Percentiles rank a stretch among this genome's conserved stretches.
Conservation (phyloP, 2,329 filamentous ascomycete species). For the Claviceps africana region DNA sequence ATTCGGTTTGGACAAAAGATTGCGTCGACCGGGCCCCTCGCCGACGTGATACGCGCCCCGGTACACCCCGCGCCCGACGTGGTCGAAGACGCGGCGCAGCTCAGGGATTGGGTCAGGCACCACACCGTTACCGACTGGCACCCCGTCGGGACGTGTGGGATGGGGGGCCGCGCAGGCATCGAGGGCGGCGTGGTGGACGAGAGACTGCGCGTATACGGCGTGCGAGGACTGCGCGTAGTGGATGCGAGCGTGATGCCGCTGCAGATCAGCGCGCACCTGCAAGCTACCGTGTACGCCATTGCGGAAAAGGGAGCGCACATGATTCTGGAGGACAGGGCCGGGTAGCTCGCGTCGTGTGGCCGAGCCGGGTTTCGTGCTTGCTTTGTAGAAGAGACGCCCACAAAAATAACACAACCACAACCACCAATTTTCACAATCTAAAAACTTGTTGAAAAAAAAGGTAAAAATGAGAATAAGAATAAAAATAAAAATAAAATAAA, state of each 20-base stretch:
- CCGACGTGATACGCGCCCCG: conserved; percentile 20
- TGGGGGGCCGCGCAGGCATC: conserved; percentile 18
- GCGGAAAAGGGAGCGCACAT: conserved; percentile 19
- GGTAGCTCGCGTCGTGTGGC: not conserved
- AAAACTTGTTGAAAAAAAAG: too few species aligned
- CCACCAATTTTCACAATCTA: too few species aligned
- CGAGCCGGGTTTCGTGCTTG: too few species aligned
- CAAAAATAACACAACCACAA: too few species aligned
- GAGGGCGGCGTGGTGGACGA: conserved; percentile 17
- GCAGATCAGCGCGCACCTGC: conserved; percentile 14
- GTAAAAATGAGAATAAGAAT: too few species aligned
- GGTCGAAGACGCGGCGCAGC: conserved; percentile 6
- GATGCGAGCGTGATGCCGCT: conserved; percentile 16
- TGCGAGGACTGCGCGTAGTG: conserved; percentile 11
- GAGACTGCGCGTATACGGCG: conserved; percentile 13
- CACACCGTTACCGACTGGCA: conserved; percentile 24
- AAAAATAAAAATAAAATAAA: too few species aligned
- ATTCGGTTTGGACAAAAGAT: conserved; percentile 26
- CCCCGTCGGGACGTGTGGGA: conserved; percentile 23
- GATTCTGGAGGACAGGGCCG: conserved; percentile 13
- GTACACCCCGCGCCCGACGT: conserved; percentile 12
- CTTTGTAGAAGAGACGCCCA: too few species aligned
- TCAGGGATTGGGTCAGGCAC: conserved; percentile 15
- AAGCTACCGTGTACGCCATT: conserved; percentile 18
- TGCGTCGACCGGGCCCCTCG: conserved; percentile 21